Conservation (phyloP, 768 basidiomycete genomes). For the Gelatoporia subvermispora region DNA sequence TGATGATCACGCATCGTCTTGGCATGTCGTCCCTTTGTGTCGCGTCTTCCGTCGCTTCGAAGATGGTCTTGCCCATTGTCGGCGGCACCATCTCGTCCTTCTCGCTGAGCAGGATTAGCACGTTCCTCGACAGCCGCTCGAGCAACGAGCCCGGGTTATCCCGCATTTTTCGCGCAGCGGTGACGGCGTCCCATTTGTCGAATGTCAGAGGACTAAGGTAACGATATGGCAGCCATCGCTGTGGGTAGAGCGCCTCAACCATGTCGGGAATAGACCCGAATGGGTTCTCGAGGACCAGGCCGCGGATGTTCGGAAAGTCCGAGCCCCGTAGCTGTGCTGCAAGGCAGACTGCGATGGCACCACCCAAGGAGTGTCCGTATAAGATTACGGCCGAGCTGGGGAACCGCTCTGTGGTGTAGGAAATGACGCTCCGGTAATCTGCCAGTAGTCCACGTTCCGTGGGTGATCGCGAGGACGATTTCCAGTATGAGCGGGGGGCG, state of each 20-base stretch:
- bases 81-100: constrained; percentile 44
- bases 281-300: constrained; percentile 46
- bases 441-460: constrained; percentile 33
- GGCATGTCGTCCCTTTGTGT: background rate
- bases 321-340: constrained; percentile 17
- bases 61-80: constrained; percentile 31
- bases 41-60: constrained; percentile 6
- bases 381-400: constrained; percentile 31
- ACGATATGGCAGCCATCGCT: constrained; percentile 45
- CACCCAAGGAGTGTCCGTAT: constrained; percentile 49
- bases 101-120: constrained; percentile 36
- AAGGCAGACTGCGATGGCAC: constrained; percentile 37
- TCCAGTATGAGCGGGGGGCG: constrained; percentile 49
- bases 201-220: constrained; percentile 39
- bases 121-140: constrained; percentile 14
- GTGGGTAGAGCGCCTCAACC: constrained; percentile 43
- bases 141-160: constrained; percentile 8
- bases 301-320: constrained; percentile 22
- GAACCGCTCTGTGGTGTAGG: constrained; percentile 27
- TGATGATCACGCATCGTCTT: constrained; percentile 21
- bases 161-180: constrained; percentile 16
- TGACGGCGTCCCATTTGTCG: constrained; percentile 44
- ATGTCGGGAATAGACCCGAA: constrained; percentile 43
- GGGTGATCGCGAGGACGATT: constrained; percentile 34
- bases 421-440: constrained; percentile 35